Conservation (phyloP, 495 filamentous ascomycete species). For the Pyrenopolyporus hunteri region DNA sequence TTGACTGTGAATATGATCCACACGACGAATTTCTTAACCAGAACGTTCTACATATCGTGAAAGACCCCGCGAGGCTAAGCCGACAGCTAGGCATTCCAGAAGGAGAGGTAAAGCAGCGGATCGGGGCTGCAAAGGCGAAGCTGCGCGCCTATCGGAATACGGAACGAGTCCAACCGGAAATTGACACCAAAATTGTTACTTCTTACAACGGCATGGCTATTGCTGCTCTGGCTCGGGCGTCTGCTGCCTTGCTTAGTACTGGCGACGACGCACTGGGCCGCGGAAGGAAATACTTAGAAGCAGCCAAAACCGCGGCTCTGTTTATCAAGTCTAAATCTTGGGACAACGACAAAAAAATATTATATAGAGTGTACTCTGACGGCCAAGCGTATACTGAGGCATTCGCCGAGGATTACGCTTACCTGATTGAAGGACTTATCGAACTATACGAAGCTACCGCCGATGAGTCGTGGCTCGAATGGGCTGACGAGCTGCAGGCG, state of each 20-base stretch:
- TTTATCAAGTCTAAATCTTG: constrained; percentile 85
- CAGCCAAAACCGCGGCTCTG: constrained; percentile 69
- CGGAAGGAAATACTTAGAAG: constrained; percentile 60
- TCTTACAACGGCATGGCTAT: constrained; percentile 92
- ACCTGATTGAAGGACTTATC: constrained; percentile 80
- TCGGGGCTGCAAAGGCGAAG: constrained; percentile 70
- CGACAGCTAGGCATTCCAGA: constrained; percentile 78
- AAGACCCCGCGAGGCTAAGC: constrained; percentile 68
- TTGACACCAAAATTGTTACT: constrained; percentile 91
- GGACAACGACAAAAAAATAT: constrained; percentile 62
- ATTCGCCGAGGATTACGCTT: constrained; percentile 97
- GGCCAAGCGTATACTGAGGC: constrained; percentile 72
- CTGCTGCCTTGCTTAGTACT: constrained; percentile 66
- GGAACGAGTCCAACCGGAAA: constrained; percentile 76
- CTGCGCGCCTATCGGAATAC: constrained; percentile 75
- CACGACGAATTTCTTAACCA: constrained; percentile 94
- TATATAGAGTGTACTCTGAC: constrained; percentile 80
- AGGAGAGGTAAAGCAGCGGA: constrained; percentile 72
- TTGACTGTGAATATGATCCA: constrained; percentile 80
- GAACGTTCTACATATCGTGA: constrained; percentile 59
- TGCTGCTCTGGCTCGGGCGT: constrained; percentile 75
- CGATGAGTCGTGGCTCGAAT: constrained; percentile 77
- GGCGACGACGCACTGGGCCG: constrained; percentile 58
- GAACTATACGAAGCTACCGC: constrained; percentile 89
- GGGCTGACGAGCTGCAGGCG: constrained; percentile 80